Conservation (phyloP, 345 rosid genomes). For the Ceriops zippeliana region DNA sequence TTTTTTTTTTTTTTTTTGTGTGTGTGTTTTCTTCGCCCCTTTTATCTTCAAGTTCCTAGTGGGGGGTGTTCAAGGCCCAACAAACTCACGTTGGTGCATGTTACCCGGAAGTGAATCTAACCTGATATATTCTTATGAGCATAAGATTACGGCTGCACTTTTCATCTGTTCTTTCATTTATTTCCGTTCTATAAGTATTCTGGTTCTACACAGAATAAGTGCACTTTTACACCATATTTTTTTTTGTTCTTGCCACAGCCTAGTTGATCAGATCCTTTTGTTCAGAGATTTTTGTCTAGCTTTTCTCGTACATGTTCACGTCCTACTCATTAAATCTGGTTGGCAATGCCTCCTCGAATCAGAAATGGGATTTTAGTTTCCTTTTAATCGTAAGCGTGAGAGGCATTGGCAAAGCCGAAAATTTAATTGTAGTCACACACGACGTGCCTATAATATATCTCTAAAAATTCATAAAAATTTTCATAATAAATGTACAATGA, state of each 20-base stretch:
- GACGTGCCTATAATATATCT: too few species aligned
- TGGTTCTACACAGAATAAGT: constrained; percentile 21
- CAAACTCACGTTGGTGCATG: constrained; percentile 43
- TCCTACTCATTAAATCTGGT: constrained; percentile 13
- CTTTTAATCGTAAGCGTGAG: too few species aligned
- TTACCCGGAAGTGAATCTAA: constrained; percentile 35
- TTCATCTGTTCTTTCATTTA: constrained; percentile 2
- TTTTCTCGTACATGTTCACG: constrained; percentile 29
- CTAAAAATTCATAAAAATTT: too few species aligned
- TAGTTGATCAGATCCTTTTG: constrained; percentile 25
- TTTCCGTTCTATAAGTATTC: constrained; percentile 22
- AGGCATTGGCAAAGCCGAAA: too few species aligned
- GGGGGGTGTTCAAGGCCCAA: constrained; percentile 26
- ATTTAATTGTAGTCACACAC: too few species aligned
- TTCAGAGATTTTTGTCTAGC: constrained; percentile 35
- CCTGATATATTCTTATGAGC: constrained; percentile 18
- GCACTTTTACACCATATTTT: not conserved
- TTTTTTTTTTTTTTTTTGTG: not conserved
- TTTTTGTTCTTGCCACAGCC: constrained; percentile 8
- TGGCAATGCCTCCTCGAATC: constrained; percentile 16
- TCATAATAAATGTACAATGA: too few species aligned
- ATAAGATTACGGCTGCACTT: constrained; percentile 24
- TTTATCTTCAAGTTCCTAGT: not conserved
- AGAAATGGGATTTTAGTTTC: constrained; percentile 2
- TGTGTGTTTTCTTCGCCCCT: not conserved